Base-by-base conservation (phyloP, 192 early-diverging fungal species). In the Coemansia sp. region DNA sequence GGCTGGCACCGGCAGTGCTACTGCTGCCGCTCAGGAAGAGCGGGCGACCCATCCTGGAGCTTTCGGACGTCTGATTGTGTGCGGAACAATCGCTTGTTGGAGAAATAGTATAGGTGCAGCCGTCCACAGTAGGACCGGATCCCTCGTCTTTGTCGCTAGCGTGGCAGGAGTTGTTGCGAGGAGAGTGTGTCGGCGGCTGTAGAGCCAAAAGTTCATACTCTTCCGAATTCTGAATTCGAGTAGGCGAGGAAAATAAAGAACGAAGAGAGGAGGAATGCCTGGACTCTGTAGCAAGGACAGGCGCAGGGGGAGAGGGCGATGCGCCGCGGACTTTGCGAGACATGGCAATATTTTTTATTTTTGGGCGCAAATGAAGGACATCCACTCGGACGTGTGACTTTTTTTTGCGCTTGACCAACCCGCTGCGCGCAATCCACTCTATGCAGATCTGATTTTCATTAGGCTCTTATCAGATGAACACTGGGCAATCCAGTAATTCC, bases 61-160 rank as follows among this genome's bases (percentile, higher is more conserved):
- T 54, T 31, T 24, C 27, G 6, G 29, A 25, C 3, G 29, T 42
- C 43, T 12, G 17, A 29, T 38, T n/a, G 60, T 62, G 27, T 31
- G 60, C 43, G 27, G 43, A 54, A 54, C 51, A 54, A 54, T 54
- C 27, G 51, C 27, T 54, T 31, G 51, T 54, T 54, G 51, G 17
- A 54, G 51, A 54, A 32, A 32, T 54, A 54, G 51, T 54, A 25
- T 22, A 47, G 46, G 46, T 47, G 46, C 51, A 54, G 51, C 51
- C 27, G 51, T 54, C 51, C 51, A 54, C 51, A 54, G 51, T 54
- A 54, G 51, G 51, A 54, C 51, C 51, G 27, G 51, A 15, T 54
- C 29, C 51, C 51, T 54, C 51, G 51, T 32, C 29, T 54, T 31
- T 54, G 27, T 54, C 29, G 51, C 15, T 54, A 5, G 4, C 15